These are phyloP conservation scores for Teratosphaeria nubilosa DNA, from an alignment of 2,329 filamentous ascomycete species.

Conservation along the genomic window DNA sequence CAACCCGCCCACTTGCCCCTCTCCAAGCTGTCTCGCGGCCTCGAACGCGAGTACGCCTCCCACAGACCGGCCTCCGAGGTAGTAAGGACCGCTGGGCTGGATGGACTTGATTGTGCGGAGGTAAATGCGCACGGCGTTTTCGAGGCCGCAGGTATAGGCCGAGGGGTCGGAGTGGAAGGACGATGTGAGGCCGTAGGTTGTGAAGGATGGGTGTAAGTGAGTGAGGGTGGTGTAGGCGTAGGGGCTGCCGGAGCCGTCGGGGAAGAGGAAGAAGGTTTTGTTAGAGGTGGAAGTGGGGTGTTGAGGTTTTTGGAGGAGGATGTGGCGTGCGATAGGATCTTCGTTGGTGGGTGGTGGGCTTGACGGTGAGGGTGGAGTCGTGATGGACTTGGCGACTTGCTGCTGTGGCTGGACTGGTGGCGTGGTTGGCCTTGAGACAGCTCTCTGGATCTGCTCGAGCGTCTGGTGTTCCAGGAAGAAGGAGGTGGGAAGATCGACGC, in stretches of 20 bases:
- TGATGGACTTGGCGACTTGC: not conserved
- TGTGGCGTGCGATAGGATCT: not conserved
- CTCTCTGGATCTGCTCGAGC: not conserved
- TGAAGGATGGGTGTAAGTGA: slow-evolving; percentile 27
- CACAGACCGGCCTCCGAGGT: slow-evolving; percentile 20
- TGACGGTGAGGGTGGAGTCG: not conserved
- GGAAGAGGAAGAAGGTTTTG: slow-evolving; percentile 27
- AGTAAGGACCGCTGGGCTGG: slow-evolving; percentile 22
- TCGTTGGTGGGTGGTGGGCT: not conserved
- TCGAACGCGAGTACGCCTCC: slow-evolving; percentile 8
- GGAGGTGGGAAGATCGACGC: not conserved
- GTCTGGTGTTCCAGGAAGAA: not conserved
- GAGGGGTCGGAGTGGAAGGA: not conserved
- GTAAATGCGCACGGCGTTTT: not conserved
- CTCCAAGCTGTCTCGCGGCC: slow-evolving; percentile 1
- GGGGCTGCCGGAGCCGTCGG: slow-evolving; percentile 38
- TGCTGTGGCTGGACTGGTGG: not conserved
- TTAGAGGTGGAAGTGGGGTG: slow-evolving; percentile 5
- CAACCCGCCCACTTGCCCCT: not conserved
- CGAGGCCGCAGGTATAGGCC: not conserved
- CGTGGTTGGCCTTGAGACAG: not conserved
- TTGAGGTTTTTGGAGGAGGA: slow-evolving; percentile 4
- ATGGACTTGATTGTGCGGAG: slow-evolving; percentile 26
- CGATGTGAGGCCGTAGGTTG: not conserved
- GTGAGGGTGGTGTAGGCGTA: slow-evolving; percentile 37